phyloP scores from a whole-genome alignment of 106 monocot genomes.

The Dioscorea alata region DNA sequence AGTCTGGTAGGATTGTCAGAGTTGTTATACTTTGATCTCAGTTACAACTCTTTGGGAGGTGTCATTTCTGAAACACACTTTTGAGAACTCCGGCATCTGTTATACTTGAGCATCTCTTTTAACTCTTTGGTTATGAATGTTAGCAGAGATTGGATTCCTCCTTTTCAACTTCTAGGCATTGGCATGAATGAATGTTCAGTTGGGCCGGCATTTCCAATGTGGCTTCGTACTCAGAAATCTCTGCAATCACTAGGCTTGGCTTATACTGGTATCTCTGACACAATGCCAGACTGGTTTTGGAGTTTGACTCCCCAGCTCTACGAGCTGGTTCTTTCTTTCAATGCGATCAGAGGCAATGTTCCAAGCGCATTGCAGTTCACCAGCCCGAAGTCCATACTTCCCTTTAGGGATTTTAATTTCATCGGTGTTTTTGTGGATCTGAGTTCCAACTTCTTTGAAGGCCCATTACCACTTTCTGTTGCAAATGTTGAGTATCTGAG shows the following conservation, averaged over 20 bases:
- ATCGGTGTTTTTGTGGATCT: background rate
- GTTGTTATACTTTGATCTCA: slow-evolving; percentile 10
- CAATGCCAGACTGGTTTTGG: slow-evolving; percentile 24
- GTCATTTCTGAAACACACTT: slow-evolving; percentile 14
- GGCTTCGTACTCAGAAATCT: slow-evolving; percentile 5
- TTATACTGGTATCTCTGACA: slow-evolving; percentile 5
- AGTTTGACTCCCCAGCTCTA: background rate
- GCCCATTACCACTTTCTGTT: slow-evolving; percentile 1
- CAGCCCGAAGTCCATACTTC: background rate
- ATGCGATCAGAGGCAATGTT: slow-evolving; percentile 5
- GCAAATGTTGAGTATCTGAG: background rate
- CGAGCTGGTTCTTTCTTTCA: background rate
- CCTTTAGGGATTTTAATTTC: too few relatives aligned
- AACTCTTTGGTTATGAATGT: slow-evolving; percentile 8
- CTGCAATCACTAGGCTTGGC: background rate
- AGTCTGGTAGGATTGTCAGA: slow-evolving; percentile 8
- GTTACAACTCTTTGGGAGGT: background rate
- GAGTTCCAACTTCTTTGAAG: slow-evolving; percentile 17
- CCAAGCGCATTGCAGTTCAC: slow-evolving; percentile 3
- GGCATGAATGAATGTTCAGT: background rate
- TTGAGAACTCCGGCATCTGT: background rate
- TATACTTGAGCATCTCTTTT: background rate
- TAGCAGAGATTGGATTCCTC: slow-evolving; percentile 9
- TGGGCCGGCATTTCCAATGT: slow-evolving; percentile 16
- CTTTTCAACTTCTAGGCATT: background rate